Percentiles rank a stretch among this genome's conserved stretches.
Evolutionary conservation across 768 basidiomycete genomes (phyloP).

Genomic region (Mycena kentingensis): DNA sequence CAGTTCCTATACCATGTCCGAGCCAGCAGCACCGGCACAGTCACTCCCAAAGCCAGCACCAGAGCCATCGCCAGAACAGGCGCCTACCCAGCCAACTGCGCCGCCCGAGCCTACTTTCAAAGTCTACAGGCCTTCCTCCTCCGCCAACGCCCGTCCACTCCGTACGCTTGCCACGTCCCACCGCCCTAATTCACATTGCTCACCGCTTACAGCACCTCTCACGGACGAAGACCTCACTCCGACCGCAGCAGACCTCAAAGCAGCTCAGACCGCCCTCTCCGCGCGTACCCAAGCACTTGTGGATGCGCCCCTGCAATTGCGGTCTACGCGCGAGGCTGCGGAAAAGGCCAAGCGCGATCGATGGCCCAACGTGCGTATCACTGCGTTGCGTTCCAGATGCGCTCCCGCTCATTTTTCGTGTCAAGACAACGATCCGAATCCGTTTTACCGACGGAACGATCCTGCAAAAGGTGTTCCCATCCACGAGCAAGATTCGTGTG

Average conservation of each 20-base stretch:
- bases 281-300: constrained; percentile 62
- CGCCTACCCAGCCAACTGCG: constrained; percentile 1
- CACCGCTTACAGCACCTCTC: constrained; percentile 42
- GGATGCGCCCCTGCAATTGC: constrained; percentile 72
- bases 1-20: constrained; percentile 16
- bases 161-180: constrained; percentile 34
- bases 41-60: too few relatives aligned
- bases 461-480: constrained; percentile 77
- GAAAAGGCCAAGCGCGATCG: constrained; percentile 60
- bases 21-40: constrained; percentile 12
- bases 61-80: constrained; percentile 11
- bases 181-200: constrained; percentile 1
- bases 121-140: constrained; percentile 48
- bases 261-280: constrained; percentile 61
- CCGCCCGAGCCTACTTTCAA: constrained; percentile 37
- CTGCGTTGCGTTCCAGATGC: not conserved
- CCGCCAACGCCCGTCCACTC: constrained; percentile 28
- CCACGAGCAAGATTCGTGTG: constrained; percentile 74
- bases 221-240: constrained; percentile 78
- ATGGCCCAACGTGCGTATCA: constrained; percentile 67
- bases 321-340: constrained; percentile 61
- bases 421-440: constrained; percentile 80
- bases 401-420: not conserved
- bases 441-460: constrained; percentile 80
- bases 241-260: constrained; percentile 68